phyloP scores from a whole-genome alignment of 2,329 filamentous ascomycete genomes.

The Fusarium hostae region DNA sequence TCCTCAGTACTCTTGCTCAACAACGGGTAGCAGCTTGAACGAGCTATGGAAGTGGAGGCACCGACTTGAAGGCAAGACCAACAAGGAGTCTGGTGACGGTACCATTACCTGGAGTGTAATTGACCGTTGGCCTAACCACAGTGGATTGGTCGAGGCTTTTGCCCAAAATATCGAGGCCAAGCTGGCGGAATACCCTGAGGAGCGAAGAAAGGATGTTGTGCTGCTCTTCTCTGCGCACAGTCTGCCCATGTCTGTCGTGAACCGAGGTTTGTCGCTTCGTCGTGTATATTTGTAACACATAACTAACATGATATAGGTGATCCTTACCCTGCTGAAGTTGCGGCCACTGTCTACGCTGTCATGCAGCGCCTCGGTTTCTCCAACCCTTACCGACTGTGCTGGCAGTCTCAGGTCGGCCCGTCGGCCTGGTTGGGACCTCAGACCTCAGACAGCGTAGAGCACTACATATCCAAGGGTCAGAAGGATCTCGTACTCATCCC shows the following conservation, averaged over 20 bases:
- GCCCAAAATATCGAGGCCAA: constrained; percentile 91
- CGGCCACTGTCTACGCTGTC: constrained; percentile 95
- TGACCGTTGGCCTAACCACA: constrained; percentile 95
- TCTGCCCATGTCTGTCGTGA: constrained; percentile 96
- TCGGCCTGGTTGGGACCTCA: constrained; percentile 96
- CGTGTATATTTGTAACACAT: not conserved
- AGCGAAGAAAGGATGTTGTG: constrained; percentile 81
- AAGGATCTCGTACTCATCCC: constrained; percentile 92
- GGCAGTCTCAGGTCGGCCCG: constrained; percentile 98
- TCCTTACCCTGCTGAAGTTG: constrained; percentile 94
- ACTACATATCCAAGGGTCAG: constrained; percentile 90
- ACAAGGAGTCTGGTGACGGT: constrained; percentile 65
- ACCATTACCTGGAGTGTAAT: constrained; percentile 96
- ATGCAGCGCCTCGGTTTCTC: constrained; percentile 89
- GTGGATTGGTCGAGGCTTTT: constrained; percentile 90
- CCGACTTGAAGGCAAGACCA: constrained; percentile 81
- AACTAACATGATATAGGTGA: constrained; percentile 70
- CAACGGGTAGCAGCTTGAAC: constrained; percentile 94
- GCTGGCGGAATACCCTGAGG: constrained; percentile 83
- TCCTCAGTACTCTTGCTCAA: constrained; percentile 97
- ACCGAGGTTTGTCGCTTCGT: constrained; percentile 69
- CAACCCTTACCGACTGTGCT: constrained; percentile 93
- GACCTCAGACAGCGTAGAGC: constrained; percentile 86
- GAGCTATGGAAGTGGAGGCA: constrained; percentile 98
- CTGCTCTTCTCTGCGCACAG: constrained; percentile 96